Conservation (phyloP, 2,329 filamentous ascomycete genomes). For the Microdochium bolleyi region DNA sequence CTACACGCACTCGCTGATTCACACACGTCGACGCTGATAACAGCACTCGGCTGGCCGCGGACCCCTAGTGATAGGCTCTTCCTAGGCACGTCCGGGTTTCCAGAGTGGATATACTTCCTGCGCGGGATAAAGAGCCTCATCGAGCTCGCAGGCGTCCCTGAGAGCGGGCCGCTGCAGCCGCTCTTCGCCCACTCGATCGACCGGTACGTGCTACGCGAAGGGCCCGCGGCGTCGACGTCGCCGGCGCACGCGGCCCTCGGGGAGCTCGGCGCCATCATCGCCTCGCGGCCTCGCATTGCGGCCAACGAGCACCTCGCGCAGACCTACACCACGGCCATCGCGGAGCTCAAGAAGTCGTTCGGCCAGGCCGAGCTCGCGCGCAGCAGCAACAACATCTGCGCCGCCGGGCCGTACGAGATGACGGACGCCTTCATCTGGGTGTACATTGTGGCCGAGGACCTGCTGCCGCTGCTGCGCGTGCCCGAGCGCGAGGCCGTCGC, state of each 20-base stretch:
- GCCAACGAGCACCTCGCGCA: background rate
- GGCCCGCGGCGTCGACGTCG: background rate
- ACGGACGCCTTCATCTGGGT: constrained; percentile 24
- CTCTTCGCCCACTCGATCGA: background rate
- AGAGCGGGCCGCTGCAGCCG: background rate
- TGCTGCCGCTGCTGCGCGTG: constrained; percentile 3
- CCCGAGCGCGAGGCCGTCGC: constrained; percentile 16
- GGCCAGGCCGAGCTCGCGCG: background rate
- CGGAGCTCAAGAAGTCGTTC: constrained; percentile 2
- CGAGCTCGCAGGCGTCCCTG: background rate
- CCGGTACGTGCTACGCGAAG: background rate
- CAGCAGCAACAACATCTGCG: background rate
- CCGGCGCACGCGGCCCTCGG: background rate
- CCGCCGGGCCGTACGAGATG: constrained; percentile 2
- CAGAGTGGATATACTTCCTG: background rate
- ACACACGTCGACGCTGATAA: background rate
- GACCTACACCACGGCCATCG: background rate
- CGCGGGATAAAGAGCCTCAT: background rate
- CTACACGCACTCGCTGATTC: background rate
- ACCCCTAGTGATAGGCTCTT: background rate
- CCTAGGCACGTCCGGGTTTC: background rate
- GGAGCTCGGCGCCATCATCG: background rate
- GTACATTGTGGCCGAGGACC: constrained; percentile 15
- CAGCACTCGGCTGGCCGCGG: background rate
- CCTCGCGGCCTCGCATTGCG: background rate